Conservation (phyloP, 805 yeast genomes). For the Candida awuae region DNA sequence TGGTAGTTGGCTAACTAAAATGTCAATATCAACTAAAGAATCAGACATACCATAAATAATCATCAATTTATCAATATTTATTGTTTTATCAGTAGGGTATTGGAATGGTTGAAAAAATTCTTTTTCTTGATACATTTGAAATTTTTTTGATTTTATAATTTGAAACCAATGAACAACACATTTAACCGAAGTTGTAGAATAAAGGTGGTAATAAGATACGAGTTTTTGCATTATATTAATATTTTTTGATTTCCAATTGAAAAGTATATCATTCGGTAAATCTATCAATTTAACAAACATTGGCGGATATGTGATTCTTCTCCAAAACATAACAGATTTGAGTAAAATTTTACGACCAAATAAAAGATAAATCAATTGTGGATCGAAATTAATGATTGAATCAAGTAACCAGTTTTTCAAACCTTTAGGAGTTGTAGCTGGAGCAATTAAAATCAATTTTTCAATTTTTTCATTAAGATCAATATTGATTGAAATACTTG, state of each 20-base stretch:
- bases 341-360: conserved; percentile 72
- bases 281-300: conserved; percentile 69
- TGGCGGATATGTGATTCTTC: conserved; percentile 66
- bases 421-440: conserved; percentile 91
- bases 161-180: conserved; percentile 96
- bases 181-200: conserved; percentile 87
- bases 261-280: conserved; percentile 53
- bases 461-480: conserved; percentile 50
- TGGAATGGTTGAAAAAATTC: conserved; percentile 44
- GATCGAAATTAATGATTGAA: conserved; percentile 68
- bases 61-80: conserved; percentile 55
- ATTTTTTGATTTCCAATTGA: conserved; percentile 72
- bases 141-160: conserved; percentile 64
- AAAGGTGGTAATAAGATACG: conserved; percentile 77
- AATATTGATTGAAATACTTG: conserved; percentile 68
- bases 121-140: conserved; percentile 85
- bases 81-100: conserved; percentile 37
- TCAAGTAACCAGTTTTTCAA: conserved; percentile 70
- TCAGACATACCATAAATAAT: conserved; percentile 77
- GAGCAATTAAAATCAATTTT: conserved; percentile 54
- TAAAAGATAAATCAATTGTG: conserved; percentile 58
- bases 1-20: conserved; percentile 48
- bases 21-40: conserved; percentile 77
- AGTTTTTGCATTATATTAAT: conserved; percentile 67
- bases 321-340: conserved; percentile 62